Conservation (phyloP, 2,329 filamentous ascomycete genomes). For the Sclerotinia sclerotiorum region DNA sequence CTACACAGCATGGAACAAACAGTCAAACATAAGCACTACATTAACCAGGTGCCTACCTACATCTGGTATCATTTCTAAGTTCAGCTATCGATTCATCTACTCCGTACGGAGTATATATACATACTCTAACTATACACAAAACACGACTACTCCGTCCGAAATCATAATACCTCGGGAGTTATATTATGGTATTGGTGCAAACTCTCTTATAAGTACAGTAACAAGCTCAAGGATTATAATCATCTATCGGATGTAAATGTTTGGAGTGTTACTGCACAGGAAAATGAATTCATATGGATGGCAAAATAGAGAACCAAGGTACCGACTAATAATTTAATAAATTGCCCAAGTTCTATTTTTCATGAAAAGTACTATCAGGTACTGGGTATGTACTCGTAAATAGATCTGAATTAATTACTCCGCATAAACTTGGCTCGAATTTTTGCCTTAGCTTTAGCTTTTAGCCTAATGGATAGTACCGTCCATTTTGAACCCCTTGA, state of each 20-base stretch:
- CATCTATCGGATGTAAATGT: background rate
- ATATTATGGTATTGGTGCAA: background rate
- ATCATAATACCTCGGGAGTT: background rate
- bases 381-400: background rate
- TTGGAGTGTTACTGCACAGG: background rate
- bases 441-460: background rate
- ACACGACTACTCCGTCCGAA: background rate
- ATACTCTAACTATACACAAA: background rate
- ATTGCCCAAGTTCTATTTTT: background rate
- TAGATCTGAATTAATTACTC: conserved; percentile 14
- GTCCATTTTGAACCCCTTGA: conserved; percentile 17
- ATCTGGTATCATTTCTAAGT: no score
- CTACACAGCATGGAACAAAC: no score
- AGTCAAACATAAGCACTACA: no score
- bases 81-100: background rate
- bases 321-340: background rate
- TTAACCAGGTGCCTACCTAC: no score
- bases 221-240: background rate
- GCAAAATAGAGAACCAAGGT: background rate
- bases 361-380: background rate
- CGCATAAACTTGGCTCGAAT: background rate
- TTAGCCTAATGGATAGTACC: conserved; percentile 16
- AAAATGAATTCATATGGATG: background rate
- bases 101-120: no score
- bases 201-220: no score